A percentile compares a stretch with the other conserved stretches of the same genome.
phyloP scores from a whole-genome alignment of 768 basidiomycete genomes.

The Termitomyces sp. region DNA sequence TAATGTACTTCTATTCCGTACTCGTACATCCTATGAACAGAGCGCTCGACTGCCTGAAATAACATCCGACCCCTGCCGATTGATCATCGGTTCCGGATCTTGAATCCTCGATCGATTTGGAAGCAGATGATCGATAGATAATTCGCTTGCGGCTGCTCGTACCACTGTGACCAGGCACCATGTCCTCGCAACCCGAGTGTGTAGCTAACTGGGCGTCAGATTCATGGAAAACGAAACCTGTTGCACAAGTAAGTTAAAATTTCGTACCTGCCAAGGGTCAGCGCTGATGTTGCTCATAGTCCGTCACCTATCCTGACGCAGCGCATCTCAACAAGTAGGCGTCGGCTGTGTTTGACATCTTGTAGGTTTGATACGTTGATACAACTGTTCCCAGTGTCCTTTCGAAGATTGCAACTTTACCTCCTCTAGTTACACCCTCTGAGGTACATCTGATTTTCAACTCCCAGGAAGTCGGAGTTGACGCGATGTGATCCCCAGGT shows the following conservation, averaged over 20 bases:
- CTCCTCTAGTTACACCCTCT: constrained; percentile 87
- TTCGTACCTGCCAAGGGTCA: background rate
- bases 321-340: constrained; percentile 52
- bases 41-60: too few species aligned
- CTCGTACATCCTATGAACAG: too few species aligned
- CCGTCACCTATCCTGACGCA: constrained; percentile 67
- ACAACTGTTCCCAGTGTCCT: constrained; percentile 55
- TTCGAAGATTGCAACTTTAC: constrained; percentile 69
- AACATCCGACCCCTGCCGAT: too few species aligned
- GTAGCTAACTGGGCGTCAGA: constrained; percentile 57
- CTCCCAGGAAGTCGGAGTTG: background rate
- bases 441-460: constrained; percentile 54
- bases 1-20: too few species aligned
- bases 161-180: too few species aligned
- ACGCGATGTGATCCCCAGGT: constrained; percentile 41
- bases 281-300: constrained; percentile 28
- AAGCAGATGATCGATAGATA: too few species aligned
- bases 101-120: too few species aligned
- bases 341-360: background rate
- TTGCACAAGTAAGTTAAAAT: constrained; percentile 58
- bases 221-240: constrained; percentile 74
- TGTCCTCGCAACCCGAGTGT: background rate
- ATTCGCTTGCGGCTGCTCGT: too few species aligned
- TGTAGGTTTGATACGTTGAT: background rate
- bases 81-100: too few species aligned